These are phyloP conservation scores for Rhodocollybia butyracea DNA, from an alignment of 768 basidiomycete genomes.

Conservation along the genomic window DNA sequence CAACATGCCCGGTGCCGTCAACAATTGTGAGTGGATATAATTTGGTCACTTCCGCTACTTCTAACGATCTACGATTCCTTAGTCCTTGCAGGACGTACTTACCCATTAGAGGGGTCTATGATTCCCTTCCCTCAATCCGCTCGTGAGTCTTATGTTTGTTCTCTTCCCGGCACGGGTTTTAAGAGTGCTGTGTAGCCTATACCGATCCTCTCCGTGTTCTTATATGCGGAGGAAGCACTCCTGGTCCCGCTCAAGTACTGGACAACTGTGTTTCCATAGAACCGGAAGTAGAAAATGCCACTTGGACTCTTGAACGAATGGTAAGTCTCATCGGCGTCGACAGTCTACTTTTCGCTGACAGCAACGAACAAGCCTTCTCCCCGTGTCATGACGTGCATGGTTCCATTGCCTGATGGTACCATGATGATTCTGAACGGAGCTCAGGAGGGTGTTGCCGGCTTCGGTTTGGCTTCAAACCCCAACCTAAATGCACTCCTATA, in stretches of 20 bases:
- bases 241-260: constrained; percentile 43
- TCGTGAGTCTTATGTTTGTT: constrained; percentile 25
- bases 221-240: constrained; percentile 74
- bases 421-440: constrained; percentile 77
- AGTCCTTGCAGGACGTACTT: constrained; percentile 72
- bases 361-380: constrained; percentile 47
- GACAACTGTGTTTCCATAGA: constrained; percentile 72
- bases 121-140: constrained; percentile 67
- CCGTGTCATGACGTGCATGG: constrained; percentile 75
- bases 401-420: constrained; percentile 58
- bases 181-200: constrained; percentile 35
- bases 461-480: constrained; percentile 64
- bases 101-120: constrained; percentile 72
- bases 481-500: constrained; percentile 67
- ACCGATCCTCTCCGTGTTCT: constrained; percentile 67
- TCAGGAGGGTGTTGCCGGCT: constrained; percentile 66
- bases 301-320: constrained; percentile 79
- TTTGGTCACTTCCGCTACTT: not conserved
- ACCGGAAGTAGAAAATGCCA: constrained; percentile 59
- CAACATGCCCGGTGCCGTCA: constrained; percentile 73
- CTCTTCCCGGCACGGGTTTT: not conserved
- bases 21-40: constrained; percentile 41
- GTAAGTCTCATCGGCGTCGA: constrained; percentile 26
- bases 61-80: not conserved
- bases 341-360: not conserved